Conservation (phyloP, 2,329 filamentous ascomycete genomes). For the Huntiella bhutanensis region DNA sequence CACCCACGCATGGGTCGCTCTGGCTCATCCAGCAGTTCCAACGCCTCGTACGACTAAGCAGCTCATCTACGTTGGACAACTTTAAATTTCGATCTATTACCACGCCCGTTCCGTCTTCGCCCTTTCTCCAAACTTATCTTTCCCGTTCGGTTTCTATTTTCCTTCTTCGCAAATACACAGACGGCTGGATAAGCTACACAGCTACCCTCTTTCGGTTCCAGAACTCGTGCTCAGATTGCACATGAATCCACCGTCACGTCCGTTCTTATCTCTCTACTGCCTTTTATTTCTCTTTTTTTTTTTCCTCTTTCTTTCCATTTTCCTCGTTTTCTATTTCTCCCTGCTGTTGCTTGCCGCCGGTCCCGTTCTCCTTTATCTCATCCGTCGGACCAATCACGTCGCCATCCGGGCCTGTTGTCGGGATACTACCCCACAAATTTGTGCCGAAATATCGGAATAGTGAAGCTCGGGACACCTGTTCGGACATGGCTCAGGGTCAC, state of each 20-base stretch:
- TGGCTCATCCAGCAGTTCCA: constrained; percentile 32
- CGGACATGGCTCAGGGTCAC: no score
- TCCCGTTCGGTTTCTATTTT: background rate
- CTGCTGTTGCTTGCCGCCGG: background rate
- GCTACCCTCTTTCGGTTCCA: background rate
- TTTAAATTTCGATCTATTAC: background rate
- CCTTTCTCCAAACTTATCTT: background rate
- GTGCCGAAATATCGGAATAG: no score
- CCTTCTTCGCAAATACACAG: background rate
- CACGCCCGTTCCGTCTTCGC: background rate
- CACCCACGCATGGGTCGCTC: constrained; percentile 10
- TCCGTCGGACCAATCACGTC: no score
- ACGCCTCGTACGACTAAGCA: constrained; percentile 35
- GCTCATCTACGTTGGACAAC: background rate
- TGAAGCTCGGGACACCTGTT: no score
- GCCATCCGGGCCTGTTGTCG: no score
- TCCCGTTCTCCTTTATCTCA: background rate
- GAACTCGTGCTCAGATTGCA: background rate
- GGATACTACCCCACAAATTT: no score
- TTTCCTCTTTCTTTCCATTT: background rate
- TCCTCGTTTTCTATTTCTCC: background rate
- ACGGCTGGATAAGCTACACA: constrained; percentile 6
- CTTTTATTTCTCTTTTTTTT: background rate
- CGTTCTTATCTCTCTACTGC: background rate
- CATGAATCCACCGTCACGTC: background rate